Conservation (phyloP, 2,329 filamentous ascomycete genomes). For the Annulohypoxylon truncatum region DNA sequence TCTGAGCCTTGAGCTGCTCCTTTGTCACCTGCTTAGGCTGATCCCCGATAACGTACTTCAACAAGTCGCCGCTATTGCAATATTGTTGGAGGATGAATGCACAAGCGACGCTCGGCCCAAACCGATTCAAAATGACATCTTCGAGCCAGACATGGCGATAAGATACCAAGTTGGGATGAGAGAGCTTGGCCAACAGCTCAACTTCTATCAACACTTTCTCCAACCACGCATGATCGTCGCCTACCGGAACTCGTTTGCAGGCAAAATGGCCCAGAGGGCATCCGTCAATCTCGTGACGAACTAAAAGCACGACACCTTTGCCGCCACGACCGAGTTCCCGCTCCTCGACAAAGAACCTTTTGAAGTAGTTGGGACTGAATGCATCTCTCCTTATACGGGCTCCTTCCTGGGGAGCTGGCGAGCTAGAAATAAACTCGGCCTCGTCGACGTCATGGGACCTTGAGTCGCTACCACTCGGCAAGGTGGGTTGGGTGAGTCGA, state of each 20-base stretch:
- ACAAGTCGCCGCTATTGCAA: slow-evolving; percentile 92
- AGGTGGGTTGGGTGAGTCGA: slow-evolving; percentile 61
- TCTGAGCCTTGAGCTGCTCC: slow-evolving; percentile 88
- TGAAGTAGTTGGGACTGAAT: slow-evolving; percentile 93
- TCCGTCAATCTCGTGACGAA: slow-evolving; percentile 90
- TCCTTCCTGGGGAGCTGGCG: slow-evolving; percentile 62
- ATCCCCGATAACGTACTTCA: slow-evolving; percentile 84
- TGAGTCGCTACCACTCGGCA: slow-evolving; percentile 44
- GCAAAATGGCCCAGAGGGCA: slow-evolving; percentile 91
- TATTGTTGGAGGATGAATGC: slow-evolving; percentile 98
- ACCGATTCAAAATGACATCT: slow-evolving; percentile 83
- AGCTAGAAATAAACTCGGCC: slow-evolving; percentile 66
- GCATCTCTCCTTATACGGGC: slow-evolving; percentile 86
- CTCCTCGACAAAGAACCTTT: slow-evolving; percentile 92
- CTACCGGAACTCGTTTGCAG: slow-evolving; percentile 95
- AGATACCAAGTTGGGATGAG: slow-evolving; percentile 93
- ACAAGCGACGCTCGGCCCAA: slow-evolving; percentile 91
- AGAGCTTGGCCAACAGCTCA: slow-evolving; percentile 88
- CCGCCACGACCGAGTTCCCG: slow-evolving; percentile 87
- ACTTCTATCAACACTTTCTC: slow-evolving; percentile 95
- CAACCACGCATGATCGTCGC: slow-evolving; percentile 93
- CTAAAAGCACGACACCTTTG: slow-evolving; percentile 94
- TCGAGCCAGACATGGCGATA: slow-evolving; percentile 99
- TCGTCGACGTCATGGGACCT: slow-evolving; percentile 49
- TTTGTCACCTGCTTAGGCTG: slow-evolving; percentile 73